Evolutionary conservation across 164 flowering plant species (phyloP).

Genomic region (Nelumbo lutea): DNA sequence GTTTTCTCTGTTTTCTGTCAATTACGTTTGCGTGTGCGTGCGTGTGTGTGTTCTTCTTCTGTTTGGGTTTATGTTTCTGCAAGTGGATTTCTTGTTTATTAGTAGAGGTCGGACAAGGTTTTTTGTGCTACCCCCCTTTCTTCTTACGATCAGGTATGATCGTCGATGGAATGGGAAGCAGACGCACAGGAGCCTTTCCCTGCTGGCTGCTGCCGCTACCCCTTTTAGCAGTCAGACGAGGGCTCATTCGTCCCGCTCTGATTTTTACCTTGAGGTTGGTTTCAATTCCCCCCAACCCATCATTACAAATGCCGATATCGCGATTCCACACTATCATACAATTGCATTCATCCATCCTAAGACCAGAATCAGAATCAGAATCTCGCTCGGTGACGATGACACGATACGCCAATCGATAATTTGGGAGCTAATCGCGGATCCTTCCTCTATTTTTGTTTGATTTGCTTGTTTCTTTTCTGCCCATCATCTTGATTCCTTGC

Average conservation of each 20-base stretch:
- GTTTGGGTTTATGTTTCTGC: background rate
- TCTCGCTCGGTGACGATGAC: background rate
- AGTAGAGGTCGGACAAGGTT: background rate
- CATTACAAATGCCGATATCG: background rate
- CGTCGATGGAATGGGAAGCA: constrained; percentile 18
- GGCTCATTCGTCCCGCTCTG: constrained; percentile 10
- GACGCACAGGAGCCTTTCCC: constrained; percentile 21
- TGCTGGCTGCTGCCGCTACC: constrained; percentile 16
- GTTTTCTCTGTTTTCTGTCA: background rate
- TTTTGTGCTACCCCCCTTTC: background rate
- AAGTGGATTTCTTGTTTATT: background rate
- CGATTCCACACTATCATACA: background rate
- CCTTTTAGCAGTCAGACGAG: constrained; percentile 24
- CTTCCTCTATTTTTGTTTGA: background rate
- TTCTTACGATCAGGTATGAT: constrained; percentile 30
- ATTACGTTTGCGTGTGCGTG: too few species aligned
- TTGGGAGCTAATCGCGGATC: background rate
- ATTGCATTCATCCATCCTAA: background rate
- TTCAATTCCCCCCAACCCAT: background rate
- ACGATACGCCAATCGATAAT: background rate
- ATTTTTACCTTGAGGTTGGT: constrained; percentile 27
- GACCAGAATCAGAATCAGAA: background rate
- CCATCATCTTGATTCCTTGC: background rate
- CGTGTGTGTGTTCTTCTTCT: background rate
- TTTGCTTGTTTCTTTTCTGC: background rate